Percentiles rank a stretch among this genome's conserved stretches.
These are phyloP conservation scores for Fragilariopsis cylindrus DNA, from an alignment of 108 stramenopile species.

Conservation along the genomic window DNA sequence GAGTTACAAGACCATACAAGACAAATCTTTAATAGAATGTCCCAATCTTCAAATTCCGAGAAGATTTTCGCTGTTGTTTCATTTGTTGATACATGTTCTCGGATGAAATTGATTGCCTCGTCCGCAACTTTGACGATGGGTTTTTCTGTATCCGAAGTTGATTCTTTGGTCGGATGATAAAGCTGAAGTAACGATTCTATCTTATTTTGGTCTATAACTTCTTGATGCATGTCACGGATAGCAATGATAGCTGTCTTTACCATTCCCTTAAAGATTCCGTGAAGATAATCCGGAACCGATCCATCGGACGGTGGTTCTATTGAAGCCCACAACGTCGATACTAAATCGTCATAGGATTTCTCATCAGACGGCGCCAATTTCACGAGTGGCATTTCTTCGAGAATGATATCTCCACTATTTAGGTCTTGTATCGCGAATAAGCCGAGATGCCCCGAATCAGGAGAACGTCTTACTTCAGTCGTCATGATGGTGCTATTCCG, in stretches of 20 bases:
- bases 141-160: conserved; percentile 34
- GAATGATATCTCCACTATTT: conserved; percentile 63
- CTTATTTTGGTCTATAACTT: conserved; percentile 17
- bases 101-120: conserved; percentile 45
- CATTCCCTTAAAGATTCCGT: conserved; percentile 63
- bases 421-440: conserved; percentile 69
- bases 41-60: conserved; percentile 21
- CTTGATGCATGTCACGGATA: conserved; percentile 19
- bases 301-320: conserved; percentile 27
- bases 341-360: conserved; percentile 17
- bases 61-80: conserved; percentile 16
- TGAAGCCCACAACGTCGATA: conserved; percentile 23
- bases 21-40: conserved; percentile 40
- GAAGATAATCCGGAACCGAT: conserved; percentile 4
- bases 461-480: conserved; percentile 48
- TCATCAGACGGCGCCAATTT: conserved; percentile 33
- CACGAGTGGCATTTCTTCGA: conserved; percentile 58
- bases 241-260: conserved; percentile 56
- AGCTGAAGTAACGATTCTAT: conserved; percentile 45
- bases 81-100: conserved; percentile 29
- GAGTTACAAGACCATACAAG: conserved; percentile 80
- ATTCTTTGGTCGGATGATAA: conserved; percentile 52
- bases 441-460: conserved; percentile 35
- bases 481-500: conserved; percentile 43
- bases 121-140: conserved; percentile 42